Conservation (phyloP, 2,329 filamentous ascomycete species). For the Ophiostoma pallidulum region DNA sequence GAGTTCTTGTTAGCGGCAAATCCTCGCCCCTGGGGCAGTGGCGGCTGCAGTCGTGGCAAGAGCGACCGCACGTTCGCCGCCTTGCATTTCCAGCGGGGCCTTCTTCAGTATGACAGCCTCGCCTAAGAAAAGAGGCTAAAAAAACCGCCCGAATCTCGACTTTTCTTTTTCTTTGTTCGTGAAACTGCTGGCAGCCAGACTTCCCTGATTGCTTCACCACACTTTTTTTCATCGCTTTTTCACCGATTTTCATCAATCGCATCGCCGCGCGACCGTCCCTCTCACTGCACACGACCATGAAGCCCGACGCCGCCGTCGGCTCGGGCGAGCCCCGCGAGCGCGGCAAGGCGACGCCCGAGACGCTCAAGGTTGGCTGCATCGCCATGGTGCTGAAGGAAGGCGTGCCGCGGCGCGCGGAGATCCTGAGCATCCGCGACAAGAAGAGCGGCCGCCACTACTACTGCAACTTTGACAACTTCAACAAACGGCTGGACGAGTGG, state of each 20-base stretch:
- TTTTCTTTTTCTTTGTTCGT: too few species aligned
- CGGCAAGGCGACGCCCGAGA: slow-evolving; percentile 75
- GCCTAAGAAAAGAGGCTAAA: not conserved
- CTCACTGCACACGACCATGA: slow-evolving; percentile 18
- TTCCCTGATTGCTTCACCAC: not conserved
- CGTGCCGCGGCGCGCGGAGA: slow-evolving; percentile 82
- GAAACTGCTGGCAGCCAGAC: too few species aligned
- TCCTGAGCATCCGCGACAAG: slow-evolving; percentile 84
- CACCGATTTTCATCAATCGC: slow-evolving; percentile 2
- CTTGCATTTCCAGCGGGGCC: not conserved
- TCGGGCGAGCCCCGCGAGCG: slow-evolving; percentile 55
- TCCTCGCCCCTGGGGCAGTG: not conserved
- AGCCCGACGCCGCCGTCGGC: slow-evolving; percentile 45
- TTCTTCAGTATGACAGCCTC: not conserved
- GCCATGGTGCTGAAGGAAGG: slow-evolving; percentile 62
- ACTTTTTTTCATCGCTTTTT: slow-evolving; percentile 5
- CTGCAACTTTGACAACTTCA: slow-evolving; percentile 97
- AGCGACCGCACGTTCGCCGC: too few species aligned
- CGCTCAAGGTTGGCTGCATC: slow-evolving; percentile 57
- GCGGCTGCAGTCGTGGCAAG: not conserved
- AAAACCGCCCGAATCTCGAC: too few species aligned
- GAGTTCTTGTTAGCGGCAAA: not conserved
- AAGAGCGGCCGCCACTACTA: slow-evolving; percentile 87
- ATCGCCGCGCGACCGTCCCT: too few species aligned
- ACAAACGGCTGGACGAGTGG: slow-evolving; percentile 83